phyloP scores from a whole-genome alignment of 1,284 basidiomycete species.

The Schizophyllum commune region DNA sequence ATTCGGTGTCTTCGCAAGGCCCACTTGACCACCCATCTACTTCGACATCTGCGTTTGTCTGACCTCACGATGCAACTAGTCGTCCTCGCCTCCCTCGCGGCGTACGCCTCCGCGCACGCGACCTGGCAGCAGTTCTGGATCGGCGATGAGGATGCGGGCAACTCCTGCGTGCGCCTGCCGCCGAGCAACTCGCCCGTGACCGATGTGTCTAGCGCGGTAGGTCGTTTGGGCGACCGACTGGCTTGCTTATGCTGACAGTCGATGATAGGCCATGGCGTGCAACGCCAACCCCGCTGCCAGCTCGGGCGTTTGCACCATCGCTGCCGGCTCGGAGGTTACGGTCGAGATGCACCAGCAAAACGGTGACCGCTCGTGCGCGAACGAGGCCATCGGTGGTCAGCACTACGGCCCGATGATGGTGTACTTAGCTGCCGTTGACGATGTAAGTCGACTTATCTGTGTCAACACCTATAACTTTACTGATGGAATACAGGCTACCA shows the following conservation, averaged over 20 bases:
- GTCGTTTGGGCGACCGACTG: not conserved
- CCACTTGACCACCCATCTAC: not conserved
- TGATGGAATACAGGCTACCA: slow-evolving; percentile 24
- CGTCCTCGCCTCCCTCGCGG: not conserved
- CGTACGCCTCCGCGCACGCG: not conserved
- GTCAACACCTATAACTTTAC: not conserved
- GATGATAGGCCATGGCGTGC: slow-evolving; percentile 29
- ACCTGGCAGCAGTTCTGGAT: slow-evolving; percentile 47
- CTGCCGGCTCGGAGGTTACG: slow-evolving; percentile 36
- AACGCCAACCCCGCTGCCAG: slow-evolving; percentile 31
- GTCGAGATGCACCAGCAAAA: not conserved
- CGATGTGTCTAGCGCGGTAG: slow-evolving; percentile 18
- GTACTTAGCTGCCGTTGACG: slow-evolving; percentile 35
- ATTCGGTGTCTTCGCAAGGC: not conserved
- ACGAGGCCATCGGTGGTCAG: not conserved
- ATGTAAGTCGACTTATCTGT: not conserved
- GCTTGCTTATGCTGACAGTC: slow-evolving; percentile 2
- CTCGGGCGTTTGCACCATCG: slow-evolving; percentile 32
- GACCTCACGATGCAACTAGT: not conserved
- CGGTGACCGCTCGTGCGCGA: not conserved
- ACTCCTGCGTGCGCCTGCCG: slow-evolving; percentile 27
- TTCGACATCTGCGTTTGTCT: not conserved
- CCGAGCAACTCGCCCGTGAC: slow-evolving; percentile 36
- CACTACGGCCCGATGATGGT: slow-evolving; percentile 32
- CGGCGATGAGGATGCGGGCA: slow-evolving; percentile 36